Evolutionary conservation across 495 filamentous ascomycete species (phyloP).

Genomic region (Penicillium crystallinum): DNA sequence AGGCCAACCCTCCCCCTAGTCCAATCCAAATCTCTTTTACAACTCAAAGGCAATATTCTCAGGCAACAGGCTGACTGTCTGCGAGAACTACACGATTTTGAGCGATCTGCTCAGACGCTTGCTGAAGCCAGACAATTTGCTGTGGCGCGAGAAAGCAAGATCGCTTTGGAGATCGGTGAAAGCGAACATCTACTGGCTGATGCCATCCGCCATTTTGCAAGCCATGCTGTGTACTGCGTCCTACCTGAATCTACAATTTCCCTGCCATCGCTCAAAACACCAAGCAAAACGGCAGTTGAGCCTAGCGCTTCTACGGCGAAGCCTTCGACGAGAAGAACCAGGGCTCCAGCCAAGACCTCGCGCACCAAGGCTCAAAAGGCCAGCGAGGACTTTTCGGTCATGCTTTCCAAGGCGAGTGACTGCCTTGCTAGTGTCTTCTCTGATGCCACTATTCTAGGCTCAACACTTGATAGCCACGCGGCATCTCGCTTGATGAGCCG

Average conservation of each 20-base stretch:
- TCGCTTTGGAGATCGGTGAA: constrained; percentile 39
- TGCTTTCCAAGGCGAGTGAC: constrained; percentile 39
- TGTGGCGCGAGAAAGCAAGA: constrained; percentile 33
- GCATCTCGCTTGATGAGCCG: constrained; percentile 43
- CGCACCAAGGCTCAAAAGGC: constrained; percentile 31
- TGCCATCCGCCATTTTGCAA: constrained; percentile 61
- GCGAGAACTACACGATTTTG: constrained; percentile 35
- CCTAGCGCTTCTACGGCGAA: constrained; percentile 11
- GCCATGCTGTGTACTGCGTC: constrained; percentile 81
- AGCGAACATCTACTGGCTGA: constrained; percentile 49
- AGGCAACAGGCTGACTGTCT: constrained; percentile 56
- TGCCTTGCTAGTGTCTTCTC: constrained; percentile 34
- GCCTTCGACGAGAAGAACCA: constrained; percentile 20
- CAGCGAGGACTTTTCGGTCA: constrained; percentile 36
- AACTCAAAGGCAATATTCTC: constrained; percentile 57
- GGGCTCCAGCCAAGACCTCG: constrained; percentile 25
- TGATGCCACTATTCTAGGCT: constrained; percentile 37
- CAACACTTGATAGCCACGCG: constrained; percentile 42
- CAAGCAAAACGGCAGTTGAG: constrained; percentile 21
- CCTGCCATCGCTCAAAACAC: constrained; percentile 57
- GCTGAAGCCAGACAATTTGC: constrained; percentile 32
- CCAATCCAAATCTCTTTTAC: constrained; percentile 53
- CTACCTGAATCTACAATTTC: constrained; percentile 89
- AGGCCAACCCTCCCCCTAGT: constrained; percentile 27
- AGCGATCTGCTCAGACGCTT: constrained; percentile 31